Percentiles rank a stretch among this genome's conserved stretches.
These are phyloP conservation scores for Juglanconis oblonga DNA, from an alignment of 2,329 filamentous ascomycete species.

Conservation along the genomic window DNA sequence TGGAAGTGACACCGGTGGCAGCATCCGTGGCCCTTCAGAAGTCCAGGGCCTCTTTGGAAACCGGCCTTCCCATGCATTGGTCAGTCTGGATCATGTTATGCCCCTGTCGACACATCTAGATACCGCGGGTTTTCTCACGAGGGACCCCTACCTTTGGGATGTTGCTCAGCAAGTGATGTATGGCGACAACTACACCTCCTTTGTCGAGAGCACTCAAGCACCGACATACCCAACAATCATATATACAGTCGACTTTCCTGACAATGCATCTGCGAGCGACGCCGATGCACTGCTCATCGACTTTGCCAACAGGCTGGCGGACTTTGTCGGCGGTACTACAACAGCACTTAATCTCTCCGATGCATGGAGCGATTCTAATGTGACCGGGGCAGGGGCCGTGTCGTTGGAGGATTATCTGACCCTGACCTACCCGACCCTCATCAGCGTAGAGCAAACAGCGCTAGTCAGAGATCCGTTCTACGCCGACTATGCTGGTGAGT, in stretches of 20 bases:
- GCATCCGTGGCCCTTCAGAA: slow-evolving; percentile 43
- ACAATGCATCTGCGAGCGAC: slow-evolving; percentile 4
- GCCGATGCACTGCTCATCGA: slow-evolving; percentile 23
- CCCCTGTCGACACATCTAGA: slow-evolving; percentile 40
- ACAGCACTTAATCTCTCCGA: slow-evolving; percentile 22
- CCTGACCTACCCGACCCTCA: slow-evolving; percentile 33
- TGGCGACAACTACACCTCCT: slow-evolving; percentile 30
- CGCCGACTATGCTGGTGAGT: slow-evolving; percentile 33
- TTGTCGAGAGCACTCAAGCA: slow-evolving; percentile 4
- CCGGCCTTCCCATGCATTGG: slow-evolving; percentile 38
- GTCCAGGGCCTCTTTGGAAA: slow-evolving; percentile 43
- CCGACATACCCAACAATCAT: slow-evolving; percentile 26
- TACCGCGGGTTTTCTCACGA: slow-evolving; percentile 40
- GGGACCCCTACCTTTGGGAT: slow-evolving; percentile 35
- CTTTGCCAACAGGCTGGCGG: slow-evolving; percentile 28
- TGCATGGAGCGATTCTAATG: slow-evolving; percentile 23
- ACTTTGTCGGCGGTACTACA: slow-evolving; percentile 24
- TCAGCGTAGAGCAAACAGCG: slow-evolving; percentile 34
- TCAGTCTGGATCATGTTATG: slow-evolving; percentile 38
- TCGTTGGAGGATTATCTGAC: slow-evolving; percentile 27
- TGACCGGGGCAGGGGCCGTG: slow-evolving; percentile 13
- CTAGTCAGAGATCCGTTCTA: slow-evolving; percentile 38
- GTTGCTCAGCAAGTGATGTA: slow-evolving; percentile 30
- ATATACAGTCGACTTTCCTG: slow-evolving; percentile 26
- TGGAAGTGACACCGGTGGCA: slow-evolving; percentile 43